Conservation (phyloP, 2,329 filamentous ascomycete species). For the Lomentospora prolificans region DNA sequence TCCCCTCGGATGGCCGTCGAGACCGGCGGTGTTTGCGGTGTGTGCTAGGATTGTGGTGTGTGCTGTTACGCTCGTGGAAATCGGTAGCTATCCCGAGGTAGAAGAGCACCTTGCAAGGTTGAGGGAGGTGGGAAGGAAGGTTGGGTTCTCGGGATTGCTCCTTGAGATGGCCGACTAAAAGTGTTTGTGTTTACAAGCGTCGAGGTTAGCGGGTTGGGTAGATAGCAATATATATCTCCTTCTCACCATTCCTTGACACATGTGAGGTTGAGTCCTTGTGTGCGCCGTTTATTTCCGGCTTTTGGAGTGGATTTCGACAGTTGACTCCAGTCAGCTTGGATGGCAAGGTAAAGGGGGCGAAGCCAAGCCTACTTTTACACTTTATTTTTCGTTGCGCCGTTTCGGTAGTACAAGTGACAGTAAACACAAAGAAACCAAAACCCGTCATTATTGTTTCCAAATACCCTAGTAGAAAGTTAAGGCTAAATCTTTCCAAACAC, state of each 20-base stretch:
- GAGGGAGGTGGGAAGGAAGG: slow-evolving; percentile 6
- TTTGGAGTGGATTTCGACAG: too few relatives aligned
- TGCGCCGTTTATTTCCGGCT: too few relatives aligned
- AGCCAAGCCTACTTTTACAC: too few relatives aligned
- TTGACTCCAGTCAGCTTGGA: too few relatives aligned
- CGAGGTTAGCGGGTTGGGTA: background rate
- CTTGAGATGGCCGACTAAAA: slow-evolving; percentile 9
- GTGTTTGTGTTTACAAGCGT: background rate
- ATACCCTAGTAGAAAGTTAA: background rate
- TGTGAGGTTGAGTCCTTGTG: too few relatives aligned
- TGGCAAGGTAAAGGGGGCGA: too few relatives aligned
- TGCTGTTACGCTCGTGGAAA: slow-evolving; percentile 23
- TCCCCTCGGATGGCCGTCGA: slow-evolving; percentile 62
- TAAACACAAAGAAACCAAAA: background rate
- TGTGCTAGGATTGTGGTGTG: slow-evolving; percentile 37
- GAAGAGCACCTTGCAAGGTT: slow-evolving; percentile 10
- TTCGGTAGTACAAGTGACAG: background rate
- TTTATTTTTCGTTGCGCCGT: too few relatives aligned
- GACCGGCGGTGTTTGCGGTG: slow-evolving; percentile 56
- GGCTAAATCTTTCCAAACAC: too few relatives aligned
- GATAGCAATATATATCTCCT: too few relatives aligned
- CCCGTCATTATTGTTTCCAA: background rate
- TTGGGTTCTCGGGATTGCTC: slow-evolving; percentile 12
- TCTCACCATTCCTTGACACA: too few relatives aligned
- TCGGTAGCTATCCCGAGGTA: slow-evolving; percentile 12